A percentile compares a stretch with the other conserved stretches of the same genome.
phyloP scores from a whole-genome alignment of 2,329 filamentous ascomycete genomes.

The Stemphylium beticola region DNA sequence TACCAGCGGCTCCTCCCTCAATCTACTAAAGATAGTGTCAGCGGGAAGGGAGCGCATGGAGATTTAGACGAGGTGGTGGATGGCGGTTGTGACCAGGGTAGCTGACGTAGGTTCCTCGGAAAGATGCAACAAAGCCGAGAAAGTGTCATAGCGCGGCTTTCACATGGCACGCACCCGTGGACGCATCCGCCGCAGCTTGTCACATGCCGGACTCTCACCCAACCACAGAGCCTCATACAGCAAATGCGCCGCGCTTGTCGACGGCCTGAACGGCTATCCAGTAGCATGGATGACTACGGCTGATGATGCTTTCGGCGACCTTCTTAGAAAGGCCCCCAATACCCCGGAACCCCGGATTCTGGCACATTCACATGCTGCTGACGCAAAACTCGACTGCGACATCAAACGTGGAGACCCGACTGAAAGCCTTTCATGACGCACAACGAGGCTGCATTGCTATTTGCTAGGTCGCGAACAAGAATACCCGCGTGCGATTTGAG shows the following conservation, averaged over 20 bases:
- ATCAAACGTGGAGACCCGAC: conserved; percentile 1
- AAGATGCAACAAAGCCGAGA: conserved; percentile 18
- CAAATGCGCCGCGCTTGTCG: conserved; percentile 25
- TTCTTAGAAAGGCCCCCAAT: not conserved
- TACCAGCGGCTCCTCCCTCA: no score
- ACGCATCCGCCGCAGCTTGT: conserved; percentile 21
- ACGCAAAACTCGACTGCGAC: conserved; percentile 1
- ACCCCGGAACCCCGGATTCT: conserved; percentile 7
- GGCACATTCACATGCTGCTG: conserved; percentile 8
- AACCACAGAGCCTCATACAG: conserved; percentile 23
- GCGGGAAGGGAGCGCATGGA: not conserved
- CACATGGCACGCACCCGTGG: conserved; percentile 29
- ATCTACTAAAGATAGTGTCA: conserved; percentile 3
- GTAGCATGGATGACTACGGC: conserved; percentile 23
- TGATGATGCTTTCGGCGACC: conserved; percentile 8
- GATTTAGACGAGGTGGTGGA: not conserved
- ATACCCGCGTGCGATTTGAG: not conserved
- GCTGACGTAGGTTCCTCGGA: conserved; percentile 5
- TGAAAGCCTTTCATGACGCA: conserved; percentile 26
- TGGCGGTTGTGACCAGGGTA: not conserved
- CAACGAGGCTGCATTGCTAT: not conserved
- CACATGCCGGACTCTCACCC: conserved; percentile 29
- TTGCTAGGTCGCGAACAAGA: conserved; percentile 2
- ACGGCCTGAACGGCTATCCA: conserved; percentile 16
- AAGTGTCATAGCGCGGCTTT: conserved; percentile 25